Evolutionary conservation across 192 early-diverging fungal genomes (phyloP).

Genomic region (Coemansia sp.): DNA sequence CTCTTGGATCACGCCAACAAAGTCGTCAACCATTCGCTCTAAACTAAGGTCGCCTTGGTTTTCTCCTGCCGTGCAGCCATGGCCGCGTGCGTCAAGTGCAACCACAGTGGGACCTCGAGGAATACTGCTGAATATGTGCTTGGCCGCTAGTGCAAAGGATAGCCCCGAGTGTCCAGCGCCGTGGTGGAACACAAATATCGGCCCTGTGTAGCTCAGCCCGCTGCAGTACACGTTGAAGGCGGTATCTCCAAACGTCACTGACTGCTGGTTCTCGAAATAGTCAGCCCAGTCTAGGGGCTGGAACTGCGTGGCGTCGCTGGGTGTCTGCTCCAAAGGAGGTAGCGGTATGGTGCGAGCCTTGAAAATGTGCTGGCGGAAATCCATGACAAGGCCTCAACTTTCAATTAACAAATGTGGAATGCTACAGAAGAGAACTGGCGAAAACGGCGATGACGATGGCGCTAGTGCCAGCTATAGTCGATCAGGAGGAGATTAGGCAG

Average conservation of each 20-base stretch:
- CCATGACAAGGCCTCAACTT: constrained; percentile 1
- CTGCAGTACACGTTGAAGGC: constrained; percentile 46
- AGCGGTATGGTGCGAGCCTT: constrained; percentile 32
- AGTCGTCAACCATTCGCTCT: constrained; percentile 56
- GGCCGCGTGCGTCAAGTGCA: constrained; percentile 67
- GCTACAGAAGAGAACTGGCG: background rate
- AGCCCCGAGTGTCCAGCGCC: constrained; percentile 70
- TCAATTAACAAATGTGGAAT: background rate
- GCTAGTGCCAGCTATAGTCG: too few relatives aligned
- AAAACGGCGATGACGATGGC: too few relatives aligned
- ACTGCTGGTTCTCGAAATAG: constrained; percentile 55
- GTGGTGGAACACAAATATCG: constrained; percentile 74
- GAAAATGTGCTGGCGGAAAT: constrained; percentile 49
- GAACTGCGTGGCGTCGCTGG: background rate
- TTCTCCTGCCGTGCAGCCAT: constrained; percentile 53
- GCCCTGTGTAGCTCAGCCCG: constrained; percentile 35
- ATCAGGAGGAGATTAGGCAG: too few relatives aligned
- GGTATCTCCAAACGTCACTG: constrained; percentile 33
- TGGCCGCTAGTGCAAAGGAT: constrained; percentile 62
- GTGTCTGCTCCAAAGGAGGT: constrained; percentile 17
- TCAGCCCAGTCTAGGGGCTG: constrained; percentile 51
- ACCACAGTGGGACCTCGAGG: constrained; percentile 44
- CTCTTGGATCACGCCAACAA: constrained; percentile 45
- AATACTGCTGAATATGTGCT: constrained; percentile 46
- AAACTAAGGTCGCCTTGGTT: constrained; percentile 57